phyloP scores from a whole-genome alignment of 768 basidiomycete genomes.

The Mycena olivaceomarginata region DNA sequence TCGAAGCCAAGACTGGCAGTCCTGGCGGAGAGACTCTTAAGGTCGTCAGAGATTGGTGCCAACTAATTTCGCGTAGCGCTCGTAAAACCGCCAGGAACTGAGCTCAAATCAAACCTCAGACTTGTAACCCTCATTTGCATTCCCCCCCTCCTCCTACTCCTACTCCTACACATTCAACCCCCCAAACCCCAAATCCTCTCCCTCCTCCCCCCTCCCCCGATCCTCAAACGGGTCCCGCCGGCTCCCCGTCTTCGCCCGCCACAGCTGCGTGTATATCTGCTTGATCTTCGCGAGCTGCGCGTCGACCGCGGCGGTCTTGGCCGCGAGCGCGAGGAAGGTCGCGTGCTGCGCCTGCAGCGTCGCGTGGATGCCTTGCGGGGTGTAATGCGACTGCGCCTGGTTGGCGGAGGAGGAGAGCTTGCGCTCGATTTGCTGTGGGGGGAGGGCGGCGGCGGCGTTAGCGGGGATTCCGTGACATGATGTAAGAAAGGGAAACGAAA shows the following conservation, averaged over 20 bases:
- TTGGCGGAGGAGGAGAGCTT: constrained; percentile 82
- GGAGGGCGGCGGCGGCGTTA: constrained; percentile 17
- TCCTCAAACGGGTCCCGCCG: constrained; percentile 88
- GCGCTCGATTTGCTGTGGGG: constrained; percentile 85
- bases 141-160: background rate
- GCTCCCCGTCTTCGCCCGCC: constrained; percentile 88
- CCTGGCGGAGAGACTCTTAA: no score
- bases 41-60: no score
- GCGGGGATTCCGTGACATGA: background rate
- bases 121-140: background rate
- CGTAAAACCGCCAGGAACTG: no score
- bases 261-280: constrained; percentile 83
- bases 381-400: constrained; percentile 72
- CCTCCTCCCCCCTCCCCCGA: constrained; percentile 50
- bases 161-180: constrained; percentile 24
- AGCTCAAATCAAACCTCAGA: background rate
- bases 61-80: no score
- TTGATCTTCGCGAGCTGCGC: constrained; percentile 88
- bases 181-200: constrained; percentile 65
- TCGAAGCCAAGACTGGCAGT: no score
- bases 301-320: constrained; percentile 84
- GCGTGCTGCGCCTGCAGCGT: constrained; percentile 89
- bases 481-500: background rate
- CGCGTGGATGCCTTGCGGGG: constrained; percentile 86
- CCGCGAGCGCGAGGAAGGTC: constrained; percentile 85